Percentiles rank a stretch among this genome's conserved stretches.
These are phyloP conservation scores for Grosmannia clavigera DNA, from an alignment of 2,329 filamentous ascomycete species.

Conservation along the genomic window DNA sequence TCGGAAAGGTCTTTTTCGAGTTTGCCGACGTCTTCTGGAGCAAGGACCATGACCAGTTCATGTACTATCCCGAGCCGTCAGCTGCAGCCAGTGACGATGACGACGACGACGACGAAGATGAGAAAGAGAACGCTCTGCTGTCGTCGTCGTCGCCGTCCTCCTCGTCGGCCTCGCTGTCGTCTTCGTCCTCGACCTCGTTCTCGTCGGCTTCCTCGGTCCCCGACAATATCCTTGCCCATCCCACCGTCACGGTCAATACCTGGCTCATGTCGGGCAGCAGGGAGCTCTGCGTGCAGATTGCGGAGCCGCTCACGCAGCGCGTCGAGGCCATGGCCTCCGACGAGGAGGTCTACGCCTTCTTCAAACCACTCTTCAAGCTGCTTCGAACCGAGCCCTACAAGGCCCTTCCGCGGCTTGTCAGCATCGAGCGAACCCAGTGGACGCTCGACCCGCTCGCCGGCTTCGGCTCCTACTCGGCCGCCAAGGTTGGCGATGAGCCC, in stretches of 20 bases:
- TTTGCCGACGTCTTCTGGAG: conserved; percentile 4
- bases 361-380: conserved; percentile 47
- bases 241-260: conserved; percentile 3
- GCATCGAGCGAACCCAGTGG: conserved; percentile 59
- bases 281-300: conserved; percentile 36
- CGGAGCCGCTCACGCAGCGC: conserved; percentile 42
- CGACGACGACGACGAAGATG: background rate
- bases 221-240: conserved; percentile 1
- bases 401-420: conserved; percentile 57
- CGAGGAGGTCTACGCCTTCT: conserved; percentile 50
- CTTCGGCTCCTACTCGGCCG: conserved; percentile 59
- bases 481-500: conserved; percentile 68
- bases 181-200: no score
- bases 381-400: conserved; percentile 55
- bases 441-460: conserved; percentile 65
- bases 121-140: background rate
- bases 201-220: background rate
- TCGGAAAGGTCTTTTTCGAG: conserved; percentile 4
- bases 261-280: conserved; percentile 27
- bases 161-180: background rate
- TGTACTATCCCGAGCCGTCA: background rate
- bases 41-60: conserved; percentile 6
- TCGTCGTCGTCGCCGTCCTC: background rate
- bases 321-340: conserved; percentile 47
- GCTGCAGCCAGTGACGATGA: background rate